Base-by-base conservation (phyloP, 2,329 filamentous ascomycete genomes). In the Cercospora sp. region DNA sequence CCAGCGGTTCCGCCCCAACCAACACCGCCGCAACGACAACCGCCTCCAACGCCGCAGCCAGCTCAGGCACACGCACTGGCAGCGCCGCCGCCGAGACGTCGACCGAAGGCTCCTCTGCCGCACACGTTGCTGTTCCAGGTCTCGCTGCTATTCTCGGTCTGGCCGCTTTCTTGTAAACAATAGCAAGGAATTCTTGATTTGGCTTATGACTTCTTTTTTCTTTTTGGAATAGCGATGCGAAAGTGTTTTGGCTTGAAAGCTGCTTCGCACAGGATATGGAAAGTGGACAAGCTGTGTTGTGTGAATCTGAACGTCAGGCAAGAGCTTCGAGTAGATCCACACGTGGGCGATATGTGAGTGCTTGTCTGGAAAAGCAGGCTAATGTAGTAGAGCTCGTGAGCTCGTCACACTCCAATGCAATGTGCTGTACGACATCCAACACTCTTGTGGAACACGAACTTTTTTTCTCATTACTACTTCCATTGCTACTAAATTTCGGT, bases 71-170 rank as follows among this genome's bases (percentile, higher is more conserved):
- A 8, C 62, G 62, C 32, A 63, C 68, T 16, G 70, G 63, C 30
- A 53, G 60, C 28, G 57, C 57, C 5, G 61, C 55, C 13, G 55
- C 61, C 1, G 59, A 61, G 45, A 65, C 64, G 9, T 32, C n/a
- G 21, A 66, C 66, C 6, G 34, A 55, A 45, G 63, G 60, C 26
- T 68, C 64, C 30, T 58, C 40, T 37, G 71, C 68, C 8, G 69
- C 57, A 26, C 62, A 61, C 28, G 61, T 68, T 12, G 62, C 66
- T 3, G 61, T 68, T 8, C 70, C 70, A 16, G 68, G 69, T 18
- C 53, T 74, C 8, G 73, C 71, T 30, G 73, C 68, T 6, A 24
- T 68, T 32, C 63, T 67, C 45, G 58, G 58, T 30, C 58, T 65
- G 43, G 62, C 61, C 53, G 62, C 66, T 65, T 63, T 63, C 63